A percentile compares a stretch with the other conserved stretches of the same genome.
Evolutionary conservation across 805 yeast species (phyloP).

Genomic region (Saturnispora halmiae): DNA sequence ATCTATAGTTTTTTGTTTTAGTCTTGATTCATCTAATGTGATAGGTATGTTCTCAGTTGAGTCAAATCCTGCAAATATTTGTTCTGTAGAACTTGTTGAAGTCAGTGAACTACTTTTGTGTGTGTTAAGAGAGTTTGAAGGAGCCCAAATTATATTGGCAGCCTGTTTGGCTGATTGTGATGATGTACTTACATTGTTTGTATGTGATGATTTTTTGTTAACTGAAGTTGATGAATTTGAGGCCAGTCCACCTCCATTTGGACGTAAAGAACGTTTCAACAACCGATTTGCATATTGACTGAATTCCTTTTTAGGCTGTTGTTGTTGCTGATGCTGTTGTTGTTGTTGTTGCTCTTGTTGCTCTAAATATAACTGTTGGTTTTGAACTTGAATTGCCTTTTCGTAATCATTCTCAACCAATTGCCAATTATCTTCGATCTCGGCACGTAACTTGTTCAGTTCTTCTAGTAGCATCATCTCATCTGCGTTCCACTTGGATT

Average conservation of each 20-base stretch:
- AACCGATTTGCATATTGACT: slow-evolving; percentile 8
- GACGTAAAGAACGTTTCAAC: slow-evolving; percentile 4
- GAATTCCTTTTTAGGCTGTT: slow-evolving; percentile 6
- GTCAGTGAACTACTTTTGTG: slow-evolving; percentile 20
- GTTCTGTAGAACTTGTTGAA: slow-evolving; percentile 10
- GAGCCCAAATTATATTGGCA: slow-evolving; percentile 32
- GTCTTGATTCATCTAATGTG: not conserved
- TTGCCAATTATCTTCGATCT: slow-evolving; percentile 12
- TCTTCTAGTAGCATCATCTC: slow-evolving; percentile 36
- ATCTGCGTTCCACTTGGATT: slow-evolving; percentile 33
- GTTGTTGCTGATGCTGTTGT: slow-evolving; percentile 22
- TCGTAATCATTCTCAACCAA: slow-evolving; percentile 8
- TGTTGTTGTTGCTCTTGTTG: slow-evolving; percentile 14
- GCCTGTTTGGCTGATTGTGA: slow-evolving; percentile 27
- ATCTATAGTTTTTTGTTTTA: not conserved
- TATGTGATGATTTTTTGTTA: not conserved
- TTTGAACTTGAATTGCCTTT: slow-evolving; percentile 10
- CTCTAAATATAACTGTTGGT: slow-evolving; percentile 7
- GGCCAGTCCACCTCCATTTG: slow-evolving; percentile 8
- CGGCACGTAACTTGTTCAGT: slow-evolving; percentile 16
- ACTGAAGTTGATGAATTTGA: slow-evolving; percentile 6
- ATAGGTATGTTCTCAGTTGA: slow-evolving; percentile 8
- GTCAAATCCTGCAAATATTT: slow-evolving; percentile 24
- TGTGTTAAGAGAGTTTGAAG: slow-evolving; percentile 23
- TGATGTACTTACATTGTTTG: slow-evolving; percentile 4